phyloP scores from a whole-genome alignment of 225 moss, liverwort and hornwort genomes.

The Sphagnum tenellum region DNA sequence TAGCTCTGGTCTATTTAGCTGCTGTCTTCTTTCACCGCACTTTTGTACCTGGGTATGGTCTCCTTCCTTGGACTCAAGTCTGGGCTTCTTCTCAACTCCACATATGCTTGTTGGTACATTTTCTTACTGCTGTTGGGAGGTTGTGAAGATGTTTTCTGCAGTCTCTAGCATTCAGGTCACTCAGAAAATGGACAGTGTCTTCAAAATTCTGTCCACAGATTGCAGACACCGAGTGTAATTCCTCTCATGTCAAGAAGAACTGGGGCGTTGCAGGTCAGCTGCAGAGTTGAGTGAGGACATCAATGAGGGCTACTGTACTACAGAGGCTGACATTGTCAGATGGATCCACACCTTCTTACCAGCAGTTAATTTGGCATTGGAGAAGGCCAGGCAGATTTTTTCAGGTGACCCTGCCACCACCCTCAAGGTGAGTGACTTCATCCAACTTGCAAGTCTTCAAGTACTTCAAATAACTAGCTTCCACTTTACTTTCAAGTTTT shows the following conservation, averaged over 20 bases:
- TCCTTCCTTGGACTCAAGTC: conserved; percentile 1
- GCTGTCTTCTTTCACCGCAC: conserved; percentile 80
- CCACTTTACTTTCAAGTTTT: background rate
- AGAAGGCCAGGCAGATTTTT: conserved; percentile 68
- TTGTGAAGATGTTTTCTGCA: no score
- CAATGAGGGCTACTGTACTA: conserved; percentile 28
- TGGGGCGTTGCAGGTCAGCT: conserved; percentile 15
- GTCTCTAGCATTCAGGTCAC: no score
- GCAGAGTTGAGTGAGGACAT: conserved; percentile 12
- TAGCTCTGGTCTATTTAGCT: conserved; percentile 70
- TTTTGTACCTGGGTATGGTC: conserved; percentile 66
- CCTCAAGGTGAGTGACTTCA: conserved; percentile 45
- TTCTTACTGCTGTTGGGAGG: no score
- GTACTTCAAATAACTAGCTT: background rate
- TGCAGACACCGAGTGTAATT: no score
- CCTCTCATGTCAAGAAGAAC: no score
- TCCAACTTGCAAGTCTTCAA: background rate
- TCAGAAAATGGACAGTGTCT: no score
- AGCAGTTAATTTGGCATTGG: conserved; percentile 59
- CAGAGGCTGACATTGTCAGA: conserved; percentile 62
- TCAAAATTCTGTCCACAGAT: no score
- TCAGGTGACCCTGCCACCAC: conserved; percentile 90
- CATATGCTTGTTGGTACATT: no score
- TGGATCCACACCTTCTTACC: conserved; percentile 56
- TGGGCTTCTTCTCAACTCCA: background rate